Evolutionary conservation across 192 early-diverging fungal species (phyloP).

Genomic region (Coemansia sp.): DNA sequence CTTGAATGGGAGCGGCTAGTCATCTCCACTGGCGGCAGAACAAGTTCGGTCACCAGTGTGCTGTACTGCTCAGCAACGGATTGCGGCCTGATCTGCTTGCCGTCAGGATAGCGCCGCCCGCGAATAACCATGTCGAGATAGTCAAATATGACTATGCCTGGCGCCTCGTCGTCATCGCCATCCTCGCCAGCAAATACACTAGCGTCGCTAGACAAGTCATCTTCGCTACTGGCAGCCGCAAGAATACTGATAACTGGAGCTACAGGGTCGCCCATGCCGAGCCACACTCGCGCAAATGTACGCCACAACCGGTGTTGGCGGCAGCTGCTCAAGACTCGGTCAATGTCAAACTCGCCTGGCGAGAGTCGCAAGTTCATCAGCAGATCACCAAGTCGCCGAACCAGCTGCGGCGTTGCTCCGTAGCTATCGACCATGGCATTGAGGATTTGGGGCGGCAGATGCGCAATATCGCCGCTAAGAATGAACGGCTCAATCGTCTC

Average conservation of each 20-base stretch:
- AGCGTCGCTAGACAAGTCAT: not conserved
- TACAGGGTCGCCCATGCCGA: constrained; percentile 43
- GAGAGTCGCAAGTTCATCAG: constrained; percentile 27
- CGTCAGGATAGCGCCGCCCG: constrained; percentile 43
- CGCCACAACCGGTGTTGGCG: constrained; percentile 42
- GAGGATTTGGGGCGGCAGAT: constrained; percentile 37
- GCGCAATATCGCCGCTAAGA: constrained; percentile 29
- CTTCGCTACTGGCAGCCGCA: constrained; percentile 8
- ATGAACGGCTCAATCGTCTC: constrained; percentile 50
- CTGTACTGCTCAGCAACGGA: constrained; percentile 39
- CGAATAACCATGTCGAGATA: constrained; percentile 49
- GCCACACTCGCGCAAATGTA: constrained; percentile 55
- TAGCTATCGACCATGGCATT: constrained; percentile 44
- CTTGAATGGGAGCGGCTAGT: not conserved
- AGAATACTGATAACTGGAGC: constrained; percentile 34
- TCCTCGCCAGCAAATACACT: not conserved
- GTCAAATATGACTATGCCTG: constrained; percentile 38
- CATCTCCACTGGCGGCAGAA: constrained; percentile 29
- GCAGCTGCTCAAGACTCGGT: constrained; percentile 41
- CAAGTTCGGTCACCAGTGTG: constrained; percentile 27
- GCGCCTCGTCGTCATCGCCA: constrained; percentile 24
- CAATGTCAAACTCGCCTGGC: constrained; percentile 50
- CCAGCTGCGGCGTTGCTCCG: constrained; percentile 18
- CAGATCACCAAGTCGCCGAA: constrained; percentile 39
- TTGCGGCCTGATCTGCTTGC: constrained; percentile 32